Evolutionary conservation across 1,284 basidiomycete species (phyloP).

Genomic region (Melampsora americana): DNA sequence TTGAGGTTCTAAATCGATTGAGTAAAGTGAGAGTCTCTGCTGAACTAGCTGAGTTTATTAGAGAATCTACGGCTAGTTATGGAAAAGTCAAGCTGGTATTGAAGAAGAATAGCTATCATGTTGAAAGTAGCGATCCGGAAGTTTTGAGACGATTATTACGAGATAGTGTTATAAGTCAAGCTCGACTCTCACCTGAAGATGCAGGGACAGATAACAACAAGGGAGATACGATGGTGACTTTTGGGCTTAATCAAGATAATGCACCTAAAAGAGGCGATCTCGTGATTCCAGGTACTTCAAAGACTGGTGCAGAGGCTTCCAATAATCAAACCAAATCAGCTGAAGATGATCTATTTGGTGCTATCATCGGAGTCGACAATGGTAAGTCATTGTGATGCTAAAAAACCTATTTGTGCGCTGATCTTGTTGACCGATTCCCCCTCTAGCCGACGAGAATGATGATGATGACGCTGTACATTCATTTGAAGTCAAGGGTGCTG

Average conservation of each 20-base stretch:
- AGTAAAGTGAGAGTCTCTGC: conserved; percentile 72
- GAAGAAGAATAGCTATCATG: conserved; percentile 92
- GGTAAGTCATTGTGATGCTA: conserved; percentile 59
- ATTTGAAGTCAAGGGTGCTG: conserved; percentile 84
- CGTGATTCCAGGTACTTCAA: conserved; percentile 70
- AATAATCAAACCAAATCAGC: conserved; percentile 52
- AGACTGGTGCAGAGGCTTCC: conserved; percentile 38
- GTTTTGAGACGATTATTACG: conserved; percentile 80
- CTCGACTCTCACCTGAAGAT: conserved; percentile 59
- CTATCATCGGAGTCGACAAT: conserved; percentile 83
- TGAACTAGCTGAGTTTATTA: conserved; percentile 75
- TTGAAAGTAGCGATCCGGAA: conserved; percentile 88
- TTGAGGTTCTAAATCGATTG: conserved; percentile 67
- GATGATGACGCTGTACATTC: conserved; percentile 93
- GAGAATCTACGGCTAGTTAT: conserved; percentile 84
- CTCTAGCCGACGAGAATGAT: conserved; percentile 77
- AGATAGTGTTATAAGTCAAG: conserved; percentile 76
- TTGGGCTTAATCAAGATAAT: conserved; percentile 68
- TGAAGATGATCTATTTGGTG: conserved; percentile 74
- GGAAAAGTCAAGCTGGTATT: conserved; percentile 95
- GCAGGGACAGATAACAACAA: conserved; percentile 57
- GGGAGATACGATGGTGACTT: conserved; percentile 51
- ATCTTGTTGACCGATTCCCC: not conserved
- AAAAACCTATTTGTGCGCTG: not conserved
- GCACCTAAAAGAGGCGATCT: conserved; percentile 74